These are phyloP conservation scores for Canavalia gladiata DNA, from an alignment of 306 rosid genomes.

Conservation along the genomic window DNA sequence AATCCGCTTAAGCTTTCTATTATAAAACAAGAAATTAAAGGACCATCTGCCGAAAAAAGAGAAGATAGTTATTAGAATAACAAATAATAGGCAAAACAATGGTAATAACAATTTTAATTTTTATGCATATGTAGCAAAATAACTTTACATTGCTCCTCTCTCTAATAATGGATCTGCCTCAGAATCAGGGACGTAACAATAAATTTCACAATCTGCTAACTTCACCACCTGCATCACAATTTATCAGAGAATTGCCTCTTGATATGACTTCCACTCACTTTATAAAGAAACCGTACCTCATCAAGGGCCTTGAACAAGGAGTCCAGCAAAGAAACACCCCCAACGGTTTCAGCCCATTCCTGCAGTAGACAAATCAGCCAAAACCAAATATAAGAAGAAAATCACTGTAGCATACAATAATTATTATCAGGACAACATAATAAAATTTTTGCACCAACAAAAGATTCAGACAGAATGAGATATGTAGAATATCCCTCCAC, in stretches of 20 bases:
- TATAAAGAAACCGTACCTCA: constrained; percentile 66
- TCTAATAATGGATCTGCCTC: constrained; percentile 84
- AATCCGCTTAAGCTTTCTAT: constrained; percentile 85
- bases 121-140: not conserved
- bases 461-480: not conserved
- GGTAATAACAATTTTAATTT: not conserved
- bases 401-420: constrained; percentile 14
- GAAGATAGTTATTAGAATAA: constrained; percentile 24
- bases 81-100: not conserved
- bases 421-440: not conserved
- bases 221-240: constrained; percentile 77
- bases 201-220: constrained; percentile 81
- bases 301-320: constrained; percentile 83
- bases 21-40: constrained; percentile 91
- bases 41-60: constrained; percentile 79
- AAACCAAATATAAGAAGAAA: constrained; percentile 35
- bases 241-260: constrained; percentile 49
- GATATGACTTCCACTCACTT: constrained; percentile 42
- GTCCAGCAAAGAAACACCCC: constrained; percentile 75
- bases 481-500: not conserved
- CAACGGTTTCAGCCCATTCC: constrained; percentile 93
- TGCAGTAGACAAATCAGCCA: constrained; percentile 56
- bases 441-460: constrained; percentile 19
- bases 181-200: constrained; percentile 82
- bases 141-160: constrained; percentile 82